Percentiles rank a stretch among this genome's conserved stretches.
Conservation (phyloP, 2,329 filamentous ascomycete species). For the Verticillium nonalfalfae region DNA sequence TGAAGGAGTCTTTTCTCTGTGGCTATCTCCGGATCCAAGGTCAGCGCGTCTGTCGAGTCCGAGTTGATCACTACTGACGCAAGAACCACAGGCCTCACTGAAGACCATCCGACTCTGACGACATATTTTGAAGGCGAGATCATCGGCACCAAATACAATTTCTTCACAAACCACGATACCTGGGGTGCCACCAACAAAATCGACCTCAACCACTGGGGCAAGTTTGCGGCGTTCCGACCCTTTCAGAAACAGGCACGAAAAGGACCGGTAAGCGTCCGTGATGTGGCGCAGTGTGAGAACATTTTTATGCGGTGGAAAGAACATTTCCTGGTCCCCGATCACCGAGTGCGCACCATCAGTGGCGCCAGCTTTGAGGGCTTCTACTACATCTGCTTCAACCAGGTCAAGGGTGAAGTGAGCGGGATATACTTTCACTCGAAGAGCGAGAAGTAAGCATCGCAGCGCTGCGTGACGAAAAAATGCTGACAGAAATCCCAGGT, state of each 20-base stretch:
- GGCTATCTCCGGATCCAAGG: slow-evolving; percentile 95
- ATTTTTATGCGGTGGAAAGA: slow-evolving; percentile 99
- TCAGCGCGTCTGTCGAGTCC: slow-evolving; percentile 26
- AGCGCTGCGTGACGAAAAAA: neutral
- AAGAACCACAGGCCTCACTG: slow-evolving; percentile 64
- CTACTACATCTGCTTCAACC: slow-evolving; percentile 99
- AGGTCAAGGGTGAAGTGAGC: slow-evolving; percentile 75
- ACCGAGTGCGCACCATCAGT: slow-evolving; percentile 81
- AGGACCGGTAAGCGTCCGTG: slow-evolving; percentile 52
- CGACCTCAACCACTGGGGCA: slow-evolving; percentile 87
- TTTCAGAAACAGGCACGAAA: slow-evolving; percentile 55
- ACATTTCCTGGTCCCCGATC: slow-evolving; percentile 92
- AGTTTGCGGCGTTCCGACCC: slow-evolving; percentile 81
- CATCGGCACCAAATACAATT: slow-evolving; percentile 91
- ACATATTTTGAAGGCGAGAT: slow-evolving; percentile 99
- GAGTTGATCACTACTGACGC: slow-evolving; percentile 7
- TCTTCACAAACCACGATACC: slow-evolving; percentile 78
- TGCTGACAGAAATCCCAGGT: slow-evolving; percentile 43
- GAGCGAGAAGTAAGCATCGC: slow-evolving; percentile 80
- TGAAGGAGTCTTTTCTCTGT: slow-evolving; percentile 89
- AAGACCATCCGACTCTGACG: slow-evolving; percentile 94
- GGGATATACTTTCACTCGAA: slow-evolving; percentile 98
- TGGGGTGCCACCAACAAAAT: slow-evolving; percentile 93
- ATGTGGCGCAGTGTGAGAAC: slow-evolving; percentile 74
- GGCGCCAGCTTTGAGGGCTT: slow-evolving; percentile 98